A percentile compares a stretch with the other conserved stretches of the same genome.
phyloP scores from a whole-genome alignment of 129 eudicot genomes.

The Logfia minima region DNA sequence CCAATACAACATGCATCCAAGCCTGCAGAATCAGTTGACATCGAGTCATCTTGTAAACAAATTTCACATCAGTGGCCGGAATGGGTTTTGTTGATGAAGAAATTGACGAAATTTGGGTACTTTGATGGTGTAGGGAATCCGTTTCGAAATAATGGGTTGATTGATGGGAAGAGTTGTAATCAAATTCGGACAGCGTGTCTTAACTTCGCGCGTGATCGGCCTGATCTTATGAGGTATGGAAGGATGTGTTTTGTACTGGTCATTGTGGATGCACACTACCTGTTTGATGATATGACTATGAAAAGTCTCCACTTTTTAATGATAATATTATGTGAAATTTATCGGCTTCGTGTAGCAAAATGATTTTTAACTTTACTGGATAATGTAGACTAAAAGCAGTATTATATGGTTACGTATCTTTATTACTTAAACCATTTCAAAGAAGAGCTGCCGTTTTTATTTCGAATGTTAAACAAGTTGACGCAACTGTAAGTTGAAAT shows the following conservation, averaged over 20 bases:
- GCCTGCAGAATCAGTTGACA: neutral
- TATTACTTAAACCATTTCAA: too few relatives aligned
- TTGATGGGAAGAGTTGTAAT: slow-evolving; percentile 50
- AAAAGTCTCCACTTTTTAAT: neutral
- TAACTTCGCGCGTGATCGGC: slow-evolving; percentile 62
- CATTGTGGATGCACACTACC: slow-evolving; percentile 24
- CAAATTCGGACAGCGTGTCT: slow-evolving; percentile 64
- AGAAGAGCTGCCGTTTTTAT: too few relatives aligned
- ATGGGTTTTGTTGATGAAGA: slow-evolving; percentile 71
- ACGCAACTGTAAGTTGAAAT: too few relatives aligned
- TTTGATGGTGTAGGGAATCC: slow-evolving; percentile 49
- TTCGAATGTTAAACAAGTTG: too few relatives aligned
- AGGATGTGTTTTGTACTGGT: neutral
- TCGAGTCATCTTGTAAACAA: slow-evolving; percentile 13
- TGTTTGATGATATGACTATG: slow-evolving; percentile 40
- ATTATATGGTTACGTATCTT: too few relatives aligned
- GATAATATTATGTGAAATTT: neutral
- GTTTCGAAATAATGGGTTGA: slow-evolving; percentile 32
- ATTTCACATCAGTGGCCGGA: slow-evolving; percentile 66
- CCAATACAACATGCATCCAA: slow-evolving; percentile 18
- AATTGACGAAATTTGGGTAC: slow-evolving; percentile 52
- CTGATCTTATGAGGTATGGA: slow-evolving; percentile 55
- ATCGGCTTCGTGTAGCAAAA: neutral
- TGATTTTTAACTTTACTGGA: too few relatives aligned
- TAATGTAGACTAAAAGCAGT: too few relatives aligned